Conservation (phyloP, 257 asterid genomes). For the Fraxinus americana region DNA sequence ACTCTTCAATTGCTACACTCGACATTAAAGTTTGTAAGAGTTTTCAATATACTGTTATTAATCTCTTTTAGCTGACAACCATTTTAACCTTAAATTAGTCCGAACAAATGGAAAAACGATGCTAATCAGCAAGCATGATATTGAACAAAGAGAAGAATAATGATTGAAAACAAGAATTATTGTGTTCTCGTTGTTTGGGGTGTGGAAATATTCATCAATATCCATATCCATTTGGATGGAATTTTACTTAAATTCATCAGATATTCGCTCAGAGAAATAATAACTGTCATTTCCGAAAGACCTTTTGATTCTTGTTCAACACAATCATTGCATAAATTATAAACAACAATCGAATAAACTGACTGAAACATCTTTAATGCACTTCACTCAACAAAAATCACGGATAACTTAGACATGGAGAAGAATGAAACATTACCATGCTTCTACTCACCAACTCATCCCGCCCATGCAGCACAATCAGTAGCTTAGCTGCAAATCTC, state of each 20-base stretch:
- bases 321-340: not conserved
- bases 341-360: not conserved
- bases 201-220: not conserved
- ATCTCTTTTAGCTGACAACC: too few species aligned
- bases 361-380: not conserved
- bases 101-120: too few species aligned
- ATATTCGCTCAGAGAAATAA: not conserved
- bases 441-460: too few species aligned
- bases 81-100: too few species aligned
- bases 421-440: too few species aligned
- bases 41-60: too few species aligned
- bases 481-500: constrained; percentile 16
- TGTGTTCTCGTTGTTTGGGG: not conserved
- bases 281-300: not conserved
- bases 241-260: not conserved
- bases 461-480: too few species aligned
- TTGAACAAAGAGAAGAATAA: too few species aligned
- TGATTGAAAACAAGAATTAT: too few species aligned
- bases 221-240: not conserved
- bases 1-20: too few species aligned
- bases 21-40: too few species aligned
- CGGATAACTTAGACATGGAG: not conserved
- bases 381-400: not conserved
- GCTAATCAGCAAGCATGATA: too few species aligned
- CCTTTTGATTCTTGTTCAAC: not conserved